Conservation (phyloP, 768 basidiomycete species). For the Exsudoporus frostii region DNA sequence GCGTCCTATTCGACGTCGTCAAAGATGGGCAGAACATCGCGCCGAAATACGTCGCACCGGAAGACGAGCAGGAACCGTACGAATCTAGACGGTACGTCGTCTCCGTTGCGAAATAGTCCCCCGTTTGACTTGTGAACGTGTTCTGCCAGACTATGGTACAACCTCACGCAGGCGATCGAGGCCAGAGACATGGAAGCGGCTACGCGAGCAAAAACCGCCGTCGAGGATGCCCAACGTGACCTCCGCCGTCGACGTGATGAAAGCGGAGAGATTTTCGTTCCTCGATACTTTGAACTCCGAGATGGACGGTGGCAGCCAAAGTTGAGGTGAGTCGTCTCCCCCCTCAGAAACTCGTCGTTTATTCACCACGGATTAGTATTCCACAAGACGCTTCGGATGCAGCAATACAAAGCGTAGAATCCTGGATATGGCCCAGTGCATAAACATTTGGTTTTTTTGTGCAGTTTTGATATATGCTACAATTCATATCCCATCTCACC, state of each 20-base stretch:
- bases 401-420: slow-evolving; percentile 61
- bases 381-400: slow-evolving; percentile 61
- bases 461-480: slow-evolving; percentile 3
- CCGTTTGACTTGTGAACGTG: not conserved
- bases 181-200: slow-evolving; percentile 93
- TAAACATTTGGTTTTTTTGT: slow-evolving; percentile 1
- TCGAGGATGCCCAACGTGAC: slow-evolving; percentile 93
- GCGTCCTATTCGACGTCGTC: slow-evolving; percentile 79
- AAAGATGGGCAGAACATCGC: slow-evolving; percentile 72
- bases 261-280: slow-evolving; percentile 60
- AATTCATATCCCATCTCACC: slow-evolving; percentile 18
- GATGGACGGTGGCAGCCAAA: slow-evolving; percentile 85
- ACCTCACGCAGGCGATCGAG: slow-evolving; percentile 81
- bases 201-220: slow-evolving; percentile 81
- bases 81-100: slow-evolving; percentile 76
- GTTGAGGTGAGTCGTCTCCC: slow-evolving; percentile 54
- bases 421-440: slow-evolving; percentile 69
- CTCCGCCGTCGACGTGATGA: slow-evolving; percentile 71
- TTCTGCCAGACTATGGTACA: slow-evolving; percentile 60
- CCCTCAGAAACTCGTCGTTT: too few relatives aligned
- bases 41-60: slow-evolving; percentile 81
- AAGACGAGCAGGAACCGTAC: slow-evolving; percentile 83
- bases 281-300: slow-evolving; percentile 75
- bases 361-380: too few relatives aligned
- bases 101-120: too few relatives aligned